These are phyloP conservation scores for Pascua sp. DNA, from an alignment of 1,284 basidiomycete species.

Conservation along the genomic window DNA sequence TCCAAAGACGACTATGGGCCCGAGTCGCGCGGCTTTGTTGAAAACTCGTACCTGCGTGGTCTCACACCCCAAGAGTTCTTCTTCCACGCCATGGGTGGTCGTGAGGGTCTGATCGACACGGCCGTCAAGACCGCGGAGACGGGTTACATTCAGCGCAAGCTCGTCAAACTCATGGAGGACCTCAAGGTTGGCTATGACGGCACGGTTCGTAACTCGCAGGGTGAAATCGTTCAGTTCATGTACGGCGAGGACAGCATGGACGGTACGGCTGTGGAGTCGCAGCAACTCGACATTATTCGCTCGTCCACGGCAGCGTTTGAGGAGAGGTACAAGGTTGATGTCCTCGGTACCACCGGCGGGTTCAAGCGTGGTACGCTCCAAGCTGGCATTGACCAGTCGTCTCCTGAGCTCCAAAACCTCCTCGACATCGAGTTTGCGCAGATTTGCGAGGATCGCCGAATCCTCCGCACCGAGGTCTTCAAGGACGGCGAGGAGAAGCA, in stretches of 20 bases:
- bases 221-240: slow-evolving; percentile 92
- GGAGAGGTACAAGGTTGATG: slow-evolving; percentile 86
- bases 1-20: slow-evolving; percentile 99
- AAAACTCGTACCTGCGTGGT: slow-evolving; percentile 98
- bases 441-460: slow-evolving; percentile 68
- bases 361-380: slow-evolving; percentile 79
- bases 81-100: slow-evolving; percentile 99
- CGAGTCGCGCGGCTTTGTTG: slow-evolving; percentile 97
- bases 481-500: slow-evolving; percentile 67
- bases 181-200: slow-evolving; percentile 97
- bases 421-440: slow-evolving; percentile 85
- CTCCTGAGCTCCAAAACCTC: slow-evolving; percentile 79
- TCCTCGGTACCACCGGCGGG: slow-evolving; percentile 69
- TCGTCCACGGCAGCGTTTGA: slow-evolving; percentile 82
- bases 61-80: slow-evolving; percentile 98
- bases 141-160: slow-evolving; percentile 95
- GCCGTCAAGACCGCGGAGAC: slow-evolving; percentile 99
- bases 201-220: slow-evolving; percentile 93
- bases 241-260: slow-evolving; percentile 99
- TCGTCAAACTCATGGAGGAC: slow-evolving; percentile 97
- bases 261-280: slow-evolving; percentile 93
- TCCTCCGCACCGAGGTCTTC: slow-evolving; percentile 81
- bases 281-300: slow-evolving; percentile 83
- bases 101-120: slow-evolving; percentile 98
- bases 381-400: slow-evolving; percentile 89